Base-by-base conservation (phyloP, 495 filamentous ascomycete species). In the Penicillium longicatenatum region DNA sequence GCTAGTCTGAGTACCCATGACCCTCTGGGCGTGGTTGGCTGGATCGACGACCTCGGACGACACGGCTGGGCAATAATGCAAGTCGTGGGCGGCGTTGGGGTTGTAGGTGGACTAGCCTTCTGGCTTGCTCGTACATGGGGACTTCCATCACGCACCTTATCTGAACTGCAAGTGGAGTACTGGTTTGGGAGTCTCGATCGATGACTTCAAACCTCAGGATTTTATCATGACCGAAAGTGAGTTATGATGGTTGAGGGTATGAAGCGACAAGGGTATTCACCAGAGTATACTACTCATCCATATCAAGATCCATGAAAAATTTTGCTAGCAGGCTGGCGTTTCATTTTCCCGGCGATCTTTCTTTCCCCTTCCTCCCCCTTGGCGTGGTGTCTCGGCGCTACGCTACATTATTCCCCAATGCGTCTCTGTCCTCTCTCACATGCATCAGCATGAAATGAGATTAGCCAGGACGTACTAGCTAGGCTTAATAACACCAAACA, bases 11-110 rank as follows among this genome's bases (percentile, higher is more conserved):
- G 70, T 67, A 78, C 52, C 65, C 65, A 88, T 53, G 92, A 97
- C 69, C 92, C 92, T 6, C 75, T 96, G 0, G 91, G 91, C 3
- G 62, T 96, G 21, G 75, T 93, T 56, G 79, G 85, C 57, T 84
- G 89, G 66, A 82, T 82, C 10, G 86, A 87, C n/a, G 84, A 87
- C 26, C 63, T 95, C 55, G 82, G 81, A 57, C 77, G 79, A 24
- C 84, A 79, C 55, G 83, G 90, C 2, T 86, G 88, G 82, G 58
- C 86, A 46, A 83, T 88, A 3, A 70, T 95, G n/a, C 87, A 91
- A 70, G 81, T 97, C 12, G 75, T 93, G n/a, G 88, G 91, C 1
- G 83, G 86, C 41, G 78, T 90, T 46, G 87, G 91, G 0, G 75
- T 93, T 17, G 69, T 94, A 12, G 89, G 90, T 19, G 90, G 89